Evolutionary conservation across 176 grass and related monocot species (phyloP).

Genomic region (Thalia dealbata): DNA sequence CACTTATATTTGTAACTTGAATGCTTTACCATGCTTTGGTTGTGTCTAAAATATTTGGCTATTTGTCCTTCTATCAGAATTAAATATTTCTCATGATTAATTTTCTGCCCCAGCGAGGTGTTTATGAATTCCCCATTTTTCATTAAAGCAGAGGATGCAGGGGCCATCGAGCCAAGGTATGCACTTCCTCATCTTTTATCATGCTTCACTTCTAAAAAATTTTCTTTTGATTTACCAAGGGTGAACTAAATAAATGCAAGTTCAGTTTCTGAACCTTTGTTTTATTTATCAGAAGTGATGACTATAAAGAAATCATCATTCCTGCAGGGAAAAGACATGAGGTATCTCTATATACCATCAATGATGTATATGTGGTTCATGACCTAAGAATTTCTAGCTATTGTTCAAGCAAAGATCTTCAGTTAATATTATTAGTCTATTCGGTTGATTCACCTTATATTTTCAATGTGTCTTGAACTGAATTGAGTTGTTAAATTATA

Average conservation of each 20-base stretch:
- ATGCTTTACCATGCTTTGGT: neutral
- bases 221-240: slow-evolving; percentile 2
- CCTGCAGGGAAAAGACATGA: slow-evolving; percentile 89
- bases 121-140: slow-evolving; percentile 97
- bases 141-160: slow-evolving; percentile 86
- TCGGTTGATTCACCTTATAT: neutral
- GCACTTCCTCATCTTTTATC: slow-evolving; percentile 10
- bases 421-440: slow-evolving; percentile 8
- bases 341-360: slow-evolving; percentile 31
- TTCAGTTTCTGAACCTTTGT: slow-evolving; percentile 17
- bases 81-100: slow-evolving; percentile 12
- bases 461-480: slow-evolving; percentile 1
- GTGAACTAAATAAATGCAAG: neutral
- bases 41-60: neutral
- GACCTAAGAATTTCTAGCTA: neutral
- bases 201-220: neutral
- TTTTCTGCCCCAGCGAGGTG: slow-evolving; percentile 53
- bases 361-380: neutral
- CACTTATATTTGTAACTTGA: neutral
- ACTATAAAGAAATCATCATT: slow-evolving; percentile 74
- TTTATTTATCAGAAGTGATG: slow-evolving; percentile 46
- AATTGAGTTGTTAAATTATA: neutral
- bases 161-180: slow-evolving; percentile 55
- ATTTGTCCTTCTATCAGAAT: neutral
- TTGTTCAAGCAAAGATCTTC: neutral